Base-by-base conservation (phyloP, 2,329 filamentous ascomycete species). In the Madurella fahalii region DNA sequence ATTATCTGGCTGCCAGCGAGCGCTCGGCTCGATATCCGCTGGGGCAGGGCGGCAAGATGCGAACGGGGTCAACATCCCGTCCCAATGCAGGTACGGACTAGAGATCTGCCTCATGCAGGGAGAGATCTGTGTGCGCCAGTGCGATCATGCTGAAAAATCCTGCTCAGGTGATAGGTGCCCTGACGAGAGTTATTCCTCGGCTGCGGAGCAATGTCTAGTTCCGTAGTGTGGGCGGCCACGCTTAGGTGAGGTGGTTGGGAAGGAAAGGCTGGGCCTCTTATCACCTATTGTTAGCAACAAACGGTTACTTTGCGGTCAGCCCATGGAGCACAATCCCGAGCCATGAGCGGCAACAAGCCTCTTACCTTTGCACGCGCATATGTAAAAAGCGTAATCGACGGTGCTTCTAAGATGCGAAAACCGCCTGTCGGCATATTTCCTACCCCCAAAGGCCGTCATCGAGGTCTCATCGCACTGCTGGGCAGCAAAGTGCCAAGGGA, bases 61-160 rank as follows among this genome's bases (percentile, higher is more conserved):
- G 18, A 17, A 32, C 4, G 40, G 16, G 15, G 5, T 41, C 42
- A 32, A n/a, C 15, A 39, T 44, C 40, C 20, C 32, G 9, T 20
- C 31, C 46, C 13, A 34, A 40, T 44, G 48, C 47, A 47, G 45
- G 34, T n/a, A 13, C 34, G 2, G 9, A 17, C 39, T n/a, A n/a
- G 20, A 49, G 54, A 53, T 53, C 39, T 48, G 43, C 32, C 39
- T 45, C 54, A 32, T 57, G 54, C 34, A 47, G 41, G 17, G 48
- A 47, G 47, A 34, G 45, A 46, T 50, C 41, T 47, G 31, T 50
- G 49, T 49, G 42, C 42, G 30, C 34, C 32, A 30, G 37, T 40
- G 25, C 32, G 31, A 25, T 13, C 31, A 40, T 39, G 32, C 2
- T 34, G 16, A 30, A 40, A 25, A n/a, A 40, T 15, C 46, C n/a